Percentiles rank a stretch among this genome's conserved stretches.
Evolutionary conservation across 2,329 filamentous ascomycete species (phyloP).

Genomic region (Fusarium falciforme): DNA sequence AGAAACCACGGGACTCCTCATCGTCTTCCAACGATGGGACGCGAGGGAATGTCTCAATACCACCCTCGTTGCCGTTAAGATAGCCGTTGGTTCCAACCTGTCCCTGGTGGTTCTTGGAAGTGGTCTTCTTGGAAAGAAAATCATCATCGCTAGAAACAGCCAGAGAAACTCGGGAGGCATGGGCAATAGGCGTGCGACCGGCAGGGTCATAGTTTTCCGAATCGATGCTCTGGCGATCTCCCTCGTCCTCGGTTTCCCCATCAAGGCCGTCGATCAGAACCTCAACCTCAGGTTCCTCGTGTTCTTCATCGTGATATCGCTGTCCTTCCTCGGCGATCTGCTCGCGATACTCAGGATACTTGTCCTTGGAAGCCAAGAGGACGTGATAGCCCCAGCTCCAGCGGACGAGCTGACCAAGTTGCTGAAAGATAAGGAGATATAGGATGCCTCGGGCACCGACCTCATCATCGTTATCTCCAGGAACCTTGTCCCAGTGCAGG

Average conservation of each 20-base stretch:
- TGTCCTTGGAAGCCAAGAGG: conserved; percentile 85
- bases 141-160: conserved; percentile 62
- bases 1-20: conserved; percentile 53
- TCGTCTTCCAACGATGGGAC: conserved; percentile 59
- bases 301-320: conserved; percentile 62
- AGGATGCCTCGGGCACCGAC: conserved; percentile 94
- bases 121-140: conserved; percentile 47
- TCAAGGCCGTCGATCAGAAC: conserved; percentile 56
- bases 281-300: conserved; percentile 57
- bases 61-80: conserved; percentile 50
- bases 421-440: conserved; percentile 97
- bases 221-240: conserved; percentile 52
- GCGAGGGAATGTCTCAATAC: conserved; percentile 73
- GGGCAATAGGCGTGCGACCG: conserved; percentile 65
- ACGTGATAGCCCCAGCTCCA: conserved; percentile 99
- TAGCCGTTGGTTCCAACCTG: conserved; percentile 37
- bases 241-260: conserved; percentile 53
- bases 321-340: conserved; percentile 68
- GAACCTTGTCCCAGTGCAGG: conserved; percentile 91
- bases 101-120: conserved; percentile 39
- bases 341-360: conserved; percentile 73
- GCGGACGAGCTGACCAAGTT: conserved; percentile 91
- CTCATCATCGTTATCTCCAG: conserved; percentile 93
- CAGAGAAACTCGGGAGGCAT: conserved; percentile 62
- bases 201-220: conserved; percentile 65